Evolutionary conservation across 2,329 filamentous ascomycete genomes (phyloP), one percentile per base, ranked within the genome.

Genomic region (Trichoderma aggressivum): DNA sequence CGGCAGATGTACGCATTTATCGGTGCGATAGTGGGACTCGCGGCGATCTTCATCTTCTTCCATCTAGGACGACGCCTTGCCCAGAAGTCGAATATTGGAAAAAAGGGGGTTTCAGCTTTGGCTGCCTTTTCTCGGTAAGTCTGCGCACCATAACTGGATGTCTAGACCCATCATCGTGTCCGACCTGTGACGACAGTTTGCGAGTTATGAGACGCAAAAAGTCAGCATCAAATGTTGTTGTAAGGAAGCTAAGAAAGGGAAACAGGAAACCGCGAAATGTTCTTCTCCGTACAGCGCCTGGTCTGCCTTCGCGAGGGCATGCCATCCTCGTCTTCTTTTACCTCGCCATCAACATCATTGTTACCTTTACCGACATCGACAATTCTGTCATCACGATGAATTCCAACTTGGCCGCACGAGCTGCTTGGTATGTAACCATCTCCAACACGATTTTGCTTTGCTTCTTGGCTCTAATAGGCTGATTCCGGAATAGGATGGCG

Each of bases 371-470:
- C 10, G 78, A 80, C 67, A 71, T 80, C n/a, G 76, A 82, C 68
- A 77, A 78, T 60, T 71, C 75, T 12, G 77, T 75, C 26, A 73
- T 81, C 73, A 60, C 75, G 0, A 71, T 78, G 32, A 72, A 76
- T 32, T 75, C 78, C 26, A 83, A 82, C 66, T 56, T 84, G n/a
- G 80, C 78, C 2, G 78, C 82, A 26, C 75, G 82, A 53, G 76
- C 80, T 16, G 82, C 78, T 70, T 84, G 82, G 82, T 82, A 72
- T 72, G 80, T 14, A 8, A 8, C 74, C 7, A 26, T 7, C 28
- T 34, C 7, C 34, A 39, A 24, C 59, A 28, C 28, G 30, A 39
- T 32, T 8, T 24, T 7, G 32, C 18, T 14, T 12, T 34, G 18
- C 26, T n/a, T 47, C 36, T 53, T 39, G 16, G 32, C 36, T 34